A percentile compares a stretch with the other conserved stretches of the same genome.
Conservation (phyloP, 768 basidiomycete species). For the Boletus speciosus region DNA sequence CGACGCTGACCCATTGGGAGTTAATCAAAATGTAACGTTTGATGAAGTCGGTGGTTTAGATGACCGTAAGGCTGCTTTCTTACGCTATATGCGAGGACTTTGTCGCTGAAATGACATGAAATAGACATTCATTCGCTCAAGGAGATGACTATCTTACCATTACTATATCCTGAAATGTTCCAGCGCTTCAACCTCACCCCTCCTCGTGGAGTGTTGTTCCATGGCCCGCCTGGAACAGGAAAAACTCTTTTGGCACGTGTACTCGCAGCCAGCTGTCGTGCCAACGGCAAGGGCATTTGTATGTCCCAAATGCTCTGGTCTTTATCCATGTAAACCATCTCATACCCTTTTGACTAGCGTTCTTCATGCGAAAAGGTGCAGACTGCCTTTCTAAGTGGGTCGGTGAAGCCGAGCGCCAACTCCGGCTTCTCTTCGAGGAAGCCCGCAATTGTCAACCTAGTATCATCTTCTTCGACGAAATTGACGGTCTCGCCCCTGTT, state of each 20-base stretch:
- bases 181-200: conserved; percentile 92
- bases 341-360: conserved; percentile 51
- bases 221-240: conserved; percentile 98
- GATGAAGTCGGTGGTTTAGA: conserved; percentile 96
- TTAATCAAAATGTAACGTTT: conserved; percentile 91
- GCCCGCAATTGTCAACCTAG: conserved; percentile 88
- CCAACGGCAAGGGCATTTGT: conserved; percentile 87
- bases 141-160: conserved; percentile 95
- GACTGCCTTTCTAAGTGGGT: conserved; percentile 99
- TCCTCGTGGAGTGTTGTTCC: conserved; percentile 94
- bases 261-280: conserved; percentile 86
- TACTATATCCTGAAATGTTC: conserved; percentile 96
- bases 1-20: conserved; percentile 93
- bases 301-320: conserved; percentile 31
- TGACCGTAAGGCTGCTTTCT: conserved; percentile 57
- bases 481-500: conserved; percentile 96
- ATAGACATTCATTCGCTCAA: conserved; percentile 93
- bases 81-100: neutral
- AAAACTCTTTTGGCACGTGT: conserved; percentile 94
- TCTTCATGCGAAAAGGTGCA: conserved; percentile 99
- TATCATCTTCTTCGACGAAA: conserved; percentile 99
- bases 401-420: conserved; percentile 95
- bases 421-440: conserved; percentile 94
- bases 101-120: conserved; percentile 2
- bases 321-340: neutral